Evolutionary conservation across 2,329 filamentous ascomycete species (phyloP), one percentile per base, ranked within the genome.

Genomic region (Hawksworthiomyces lignivorus): DNA sequence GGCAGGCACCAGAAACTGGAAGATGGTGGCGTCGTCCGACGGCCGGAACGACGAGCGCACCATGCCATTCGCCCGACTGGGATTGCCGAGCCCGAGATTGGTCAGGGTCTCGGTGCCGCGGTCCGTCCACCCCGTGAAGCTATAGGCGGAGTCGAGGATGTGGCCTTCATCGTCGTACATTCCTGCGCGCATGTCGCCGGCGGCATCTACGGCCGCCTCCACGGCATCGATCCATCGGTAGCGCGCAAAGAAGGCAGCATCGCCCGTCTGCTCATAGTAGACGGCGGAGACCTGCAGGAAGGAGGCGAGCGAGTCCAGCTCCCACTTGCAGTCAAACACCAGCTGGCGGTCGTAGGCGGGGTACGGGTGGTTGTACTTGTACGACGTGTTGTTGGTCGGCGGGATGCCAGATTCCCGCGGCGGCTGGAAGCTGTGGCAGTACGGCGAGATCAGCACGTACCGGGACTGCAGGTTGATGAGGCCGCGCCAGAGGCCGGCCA

Each of bases 381-480:
- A 72, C 1, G 75, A 77, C 2, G 71, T 66, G 53, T 83, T 83
- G 11, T 62, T 55, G 0, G 70, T 67, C 2, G 82, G 73, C 3
- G 61, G 54, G 26, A 90, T 70, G 4, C 78, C 76, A 39, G 84
- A 87, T 39, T 87, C 84, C 3, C 77, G 72, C 0, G 88, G 88
- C 3, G 88, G 87, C 58, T 94, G 88, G 63, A 94, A 94, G 11
- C 86, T 83, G 58, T 94, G 92, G 70, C 88, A 95, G 62, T 92
- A 92, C 0, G 88, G 87, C 14, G 73, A 75, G 24, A 72, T 71
- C 41, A 77, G 67, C 39, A 87, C 70, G 57, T 84, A 86, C 33
- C 82, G 69, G 18, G 80, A 69, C 56, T 87, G 82, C 6, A 83
- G 67, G 55, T 87, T 86, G 57, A 87, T 82, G 3, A 82, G 72